phyloP scores from a whole-genome alignment of 2,329 filamentous ascomycete genomes.

The Chrysoporthe puriensis region DNA sequence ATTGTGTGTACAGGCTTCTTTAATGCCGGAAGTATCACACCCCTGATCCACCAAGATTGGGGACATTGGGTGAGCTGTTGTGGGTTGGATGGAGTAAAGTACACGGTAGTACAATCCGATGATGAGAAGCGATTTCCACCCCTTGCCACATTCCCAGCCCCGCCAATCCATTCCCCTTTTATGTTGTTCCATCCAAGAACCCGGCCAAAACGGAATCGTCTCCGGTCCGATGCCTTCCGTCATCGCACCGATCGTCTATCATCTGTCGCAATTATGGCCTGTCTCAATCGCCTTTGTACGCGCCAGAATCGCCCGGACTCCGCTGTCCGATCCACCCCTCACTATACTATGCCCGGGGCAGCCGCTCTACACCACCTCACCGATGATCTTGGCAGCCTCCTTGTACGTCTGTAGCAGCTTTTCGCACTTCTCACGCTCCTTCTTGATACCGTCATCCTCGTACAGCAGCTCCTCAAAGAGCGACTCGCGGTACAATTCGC shows the following conservation, averaged over 20 bases:
- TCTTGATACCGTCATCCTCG: slow-evolving; percentile 96
- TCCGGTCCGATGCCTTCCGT: slow-evolving; percentile 10
- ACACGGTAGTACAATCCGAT: slow-evolving; percentile 23
- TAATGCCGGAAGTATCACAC: background rate
- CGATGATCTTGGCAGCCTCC: slow-evolving; percentile 97
- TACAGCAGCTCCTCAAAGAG: slow-evolving; percentile 93
- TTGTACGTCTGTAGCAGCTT: slow-evolving; percentile 93
- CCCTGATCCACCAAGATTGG: slow-evolving; percentile 8
- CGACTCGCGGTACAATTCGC: slow-evolving; percentile 89
- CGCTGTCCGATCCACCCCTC: background rate
- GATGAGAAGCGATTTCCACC: slow-evolving; percentile 1
- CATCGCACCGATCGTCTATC: slow-evolving; percentile 15
- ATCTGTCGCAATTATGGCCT: slow-evolving; percentile 14
- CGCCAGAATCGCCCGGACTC: background rate
- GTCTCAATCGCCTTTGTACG: background rate
- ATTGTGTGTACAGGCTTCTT: slow-evolving; percentile 5
- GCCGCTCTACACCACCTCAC: slow-evolving; percentile 76
- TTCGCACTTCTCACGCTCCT: slow-evolving; percentile 98
- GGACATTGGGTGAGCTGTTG: slow-evolving; percentile 1
- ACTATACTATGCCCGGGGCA: background rate
- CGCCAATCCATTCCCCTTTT: background rate
- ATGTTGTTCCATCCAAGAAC: slow-evolving; percentile 7
- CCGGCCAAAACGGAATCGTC: background rate
- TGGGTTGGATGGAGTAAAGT: slow-evolving; percentile 22
- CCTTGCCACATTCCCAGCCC: background rate